Percentiles rank a stretch among this genome's conserved stretches.
These are phyloP conservation scores for Rhamnella rubrinervis DNA, from an alignment of 331 rosid species.

Conservation along the genomic window DNA sequence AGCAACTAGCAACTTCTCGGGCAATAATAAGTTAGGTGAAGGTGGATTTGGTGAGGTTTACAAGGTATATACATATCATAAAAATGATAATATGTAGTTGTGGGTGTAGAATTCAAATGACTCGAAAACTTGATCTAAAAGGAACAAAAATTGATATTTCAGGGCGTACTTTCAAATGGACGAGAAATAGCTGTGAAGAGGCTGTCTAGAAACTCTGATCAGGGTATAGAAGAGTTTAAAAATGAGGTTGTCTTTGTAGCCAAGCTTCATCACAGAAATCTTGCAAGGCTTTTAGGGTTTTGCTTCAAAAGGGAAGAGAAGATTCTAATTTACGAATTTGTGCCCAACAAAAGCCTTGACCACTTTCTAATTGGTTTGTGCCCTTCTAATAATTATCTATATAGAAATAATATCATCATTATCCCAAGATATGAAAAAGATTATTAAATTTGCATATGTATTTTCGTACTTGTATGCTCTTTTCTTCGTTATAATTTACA, in stretches of 20 bases:
- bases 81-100: too few species aligned
- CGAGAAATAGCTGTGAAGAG: slow-evolving; percentile 35
- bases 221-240: slow-evolving; percentile 21
- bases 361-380: slow-evolving; percentile 46
- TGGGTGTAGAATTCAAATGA: too few species aligned
- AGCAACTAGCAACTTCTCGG: slow-evolving; percentile 34
- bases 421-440: too few species aligned
- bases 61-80: slow-evolving; percentile 28
- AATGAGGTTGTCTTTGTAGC: slow-evolving; percentile 33
- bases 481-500: too few species aligned
- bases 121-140: neutral
- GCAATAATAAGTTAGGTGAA: slow-evolving; percentile 32
- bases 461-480: too few species aligned
- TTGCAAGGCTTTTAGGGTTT: slow-evolving; percentile 48
- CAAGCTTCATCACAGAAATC: slow-evolving; percentile 38
- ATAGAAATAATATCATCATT: too few species aligned
- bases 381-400: neutral
- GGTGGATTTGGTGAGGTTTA: slow-evolving; percentile 45
- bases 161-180: slow-evolving; percentile 29
- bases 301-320: slow-evolving; percentile 55
- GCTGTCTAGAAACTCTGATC: slow-evolving; percentile 22
- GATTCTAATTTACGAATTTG: slow-evolving; percentile 57
- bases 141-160: neutral
- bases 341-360: slow-evolving; percentile 68
- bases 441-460: neutral